Conservation (phyloP, 148 eudicot species). For the Silene uniflora region DNA sequence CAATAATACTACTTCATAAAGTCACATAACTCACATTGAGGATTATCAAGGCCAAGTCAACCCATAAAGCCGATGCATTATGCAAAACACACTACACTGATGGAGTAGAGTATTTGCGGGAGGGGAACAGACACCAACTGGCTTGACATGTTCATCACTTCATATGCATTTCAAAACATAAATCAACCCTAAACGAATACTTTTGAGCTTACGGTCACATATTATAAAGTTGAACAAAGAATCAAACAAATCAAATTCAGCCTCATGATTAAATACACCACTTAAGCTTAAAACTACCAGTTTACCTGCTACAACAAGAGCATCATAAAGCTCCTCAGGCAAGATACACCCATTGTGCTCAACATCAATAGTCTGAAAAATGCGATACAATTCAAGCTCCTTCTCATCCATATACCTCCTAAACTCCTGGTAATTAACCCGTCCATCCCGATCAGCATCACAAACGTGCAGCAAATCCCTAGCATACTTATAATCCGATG, state of each 20-base stretch:
- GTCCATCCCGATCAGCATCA: slow-evolving; percentile 80
- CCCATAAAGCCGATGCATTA: background rate
- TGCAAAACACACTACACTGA: too few relatives aligned
- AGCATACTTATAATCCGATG: slow-evolving; percentile 90
- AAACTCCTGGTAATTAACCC: slow-evolving; percentile 84
- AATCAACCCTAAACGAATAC: background rate
- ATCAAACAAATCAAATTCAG: slow-evolving; percentile 1
- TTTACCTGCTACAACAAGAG: slow-evolving; percentile 90
- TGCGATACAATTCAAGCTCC: slow-evolving; percentile 88
- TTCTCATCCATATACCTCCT: slow-evolving; percentile 93
- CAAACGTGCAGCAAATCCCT: slow-evolving; percentile 73
- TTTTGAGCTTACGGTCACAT: background rate
- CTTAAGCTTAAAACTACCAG: background rate
- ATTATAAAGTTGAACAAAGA: background rate
- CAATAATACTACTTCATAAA: background rate
- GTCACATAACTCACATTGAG: too few relatives aligned
- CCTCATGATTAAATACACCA: background rate
- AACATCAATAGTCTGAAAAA: slow-evolving; percentile 96
- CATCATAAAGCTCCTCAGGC: slow-evolving; percentile 97
- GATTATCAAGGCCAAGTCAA: background rate
- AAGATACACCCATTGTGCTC: slow-evolving; percentile 91
- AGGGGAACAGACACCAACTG: too few relatives aligned
- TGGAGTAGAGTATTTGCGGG: too few relatives aligned
- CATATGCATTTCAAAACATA: too few relatives aligned
- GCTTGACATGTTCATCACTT: too few relatives aligned